phyloP scores from a whole-genome alignment of 169 alveolate species.

The Plasmodium cynomolgi region DNA sequence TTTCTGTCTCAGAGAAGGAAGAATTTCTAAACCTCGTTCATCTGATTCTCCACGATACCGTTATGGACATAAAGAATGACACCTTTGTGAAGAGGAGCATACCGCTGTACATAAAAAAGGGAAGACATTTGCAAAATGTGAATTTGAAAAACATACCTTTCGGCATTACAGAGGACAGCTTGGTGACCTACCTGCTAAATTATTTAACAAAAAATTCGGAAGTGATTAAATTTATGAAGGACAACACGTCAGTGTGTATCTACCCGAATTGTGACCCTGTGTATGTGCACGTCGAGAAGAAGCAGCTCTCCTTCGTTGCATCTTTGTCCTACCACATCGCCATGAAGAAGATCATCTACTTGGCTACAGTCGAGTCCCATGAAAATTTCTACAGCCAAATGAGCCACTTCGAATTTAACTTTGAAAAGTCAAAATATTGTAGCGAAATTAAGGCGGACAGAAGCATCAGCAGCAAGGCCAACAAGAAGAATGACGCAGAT shows the following conservation, averaged over 20 bases:
- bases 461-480: not conserved
- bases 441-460: not conserved
- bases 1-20: slow-evolving; percentile 9
- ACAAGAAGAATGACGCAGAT: not conserved
- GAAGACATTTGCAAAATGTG: slow-evolving; percentile 17
- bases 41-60: slow-evolving; percentile 29
- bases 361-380: slow-evolving; percentile 54
- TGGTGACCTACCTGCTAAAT: slow-evolving; percentile 24
- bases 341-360: slow-evolving; percentile 19
- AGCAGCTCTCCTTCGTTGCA: slow-evolving; percentile 33
- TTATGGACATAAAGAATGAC: slow-evolving; percentile 49
- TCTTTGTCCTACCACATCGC: slow-evolving; percentile 57
- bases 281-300: slow-evolving; percentile 34
- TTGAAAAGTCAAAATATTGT: slow-evolving; percentile 4
- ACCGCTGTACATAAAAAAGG: slow-evolving; percentile 45
- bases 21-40: slow-evolving; percentile 16
- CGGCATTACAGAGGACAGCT: slow-evolving; percentile 40
- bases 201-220: slow-evolving; percentile 52
- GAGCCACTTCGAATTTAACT: slow-evolving; percentile 40
- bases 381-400: slow-evolving; percentile 45
- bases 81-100: slow-evolving; percentile 49
- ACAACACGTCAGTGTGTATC: slow-evolving; percentile 53
- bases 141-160: slow-evolving; percentile 50
- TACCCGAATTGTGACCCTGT: slow-evolving; percentile 60
- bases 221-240: slow-evolving; percentile 48